Evolutionary conservation across 139 green algal genomes (phyloP).

Genomic region (Haematococcus sp.): DNA sequence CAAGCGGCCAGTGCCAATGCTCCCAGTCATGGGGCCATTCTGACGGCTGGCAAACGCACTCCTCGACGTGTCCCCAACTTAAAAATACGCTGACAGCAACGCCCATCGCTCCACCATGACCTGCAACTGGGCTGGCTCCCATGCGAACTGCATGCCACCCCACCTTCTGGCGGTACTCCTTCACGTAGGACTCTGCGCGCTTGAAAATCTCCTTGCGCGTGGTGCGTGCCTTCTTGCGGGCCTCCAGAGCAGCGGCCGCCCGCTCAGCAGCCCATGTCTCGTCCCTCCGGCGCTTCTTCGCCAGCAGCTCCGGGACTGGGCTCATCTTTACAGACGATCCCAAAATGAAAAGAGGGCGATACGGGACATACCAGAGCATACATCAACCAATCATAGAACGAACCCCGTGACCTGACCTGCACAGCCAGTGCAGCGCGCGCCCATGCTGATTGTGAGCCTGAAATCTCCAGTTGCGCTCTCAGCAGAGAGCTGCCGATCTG

Average conservation of each 20-base stretch:
- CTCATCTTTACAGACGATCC: no score
- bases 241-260: conserved; percentile 58
- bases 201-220: conserved; percentile 92
- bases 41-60: no score
- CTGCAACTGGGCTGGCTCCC: not conserved
- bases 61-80: not conserved
- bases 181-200: conserved; percentile 95
- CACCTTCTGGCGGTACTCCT: conserved; percentile 94
- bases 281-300: conserved; percentile 93
- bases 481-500: no score
- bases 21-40: no score
- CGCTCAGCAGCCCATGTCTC: conserved; percentile 75
- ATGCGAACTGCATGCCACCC: not conserved
- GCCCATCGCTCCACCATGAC: not conserved
- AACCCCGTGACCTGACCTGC: no score
- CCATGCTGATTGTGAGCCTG: no score
- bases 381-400: no score
- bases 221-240: conserved; percentile 63
- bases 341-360: no score
- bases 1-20: conserved; percentile 1
- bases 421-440: no score
- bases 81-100: not conserved
- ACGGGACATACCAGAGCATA: no score
- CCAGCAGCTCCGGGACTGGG: conserved; percentile 73
- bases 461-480: no score